A percentile compares a stretch with the other conserved stretches of the same genome.
Conservation (phyloP, 2,329 filamentous ascomycete species). For the Diplodia corticola region DNA sequence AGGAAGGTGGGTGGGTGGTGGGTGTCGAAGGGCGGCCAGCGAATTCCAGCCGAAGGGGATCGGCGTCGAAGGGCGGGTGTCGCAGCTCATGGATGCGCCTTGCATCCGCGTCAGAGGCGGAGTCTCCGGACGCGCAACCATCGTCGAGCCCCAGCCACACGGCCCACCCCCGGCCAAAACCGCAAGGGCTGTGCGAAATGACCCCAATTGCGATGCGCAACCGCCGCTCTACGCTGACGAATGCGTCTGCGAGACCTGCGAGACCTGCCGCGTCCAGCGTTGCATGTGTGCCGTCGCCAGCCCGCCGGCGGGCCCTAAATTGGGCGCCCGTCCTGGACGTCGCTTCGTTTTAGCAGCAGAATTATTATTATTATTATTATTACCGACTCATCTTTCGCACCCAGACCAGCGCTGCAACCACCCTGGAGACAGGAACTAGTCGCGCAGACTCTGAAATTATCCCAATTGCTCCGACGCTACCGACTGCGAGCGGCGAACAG, state of each 20-base stretch:
- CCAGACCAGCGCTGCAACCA: too few relatives aligned
- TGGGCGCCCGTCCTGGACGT: too few relatives aligned
- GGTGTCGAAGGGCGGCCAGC: not conserved
- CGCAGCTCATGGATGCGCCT: conserved; percentile 12
- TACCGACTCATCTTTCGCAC: too few relatives aligned
- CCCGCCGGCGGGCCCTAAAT: too few relatives aligned
- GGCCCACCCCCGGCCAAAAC: not conserved
- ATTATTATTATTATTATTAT: too few relatives aligned
- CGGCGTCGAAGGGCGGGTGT: conserved; percentile 9
- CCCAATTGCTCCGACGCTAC: too few relatives aligned
- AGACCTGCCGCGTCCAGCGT: too few relatives aligned
- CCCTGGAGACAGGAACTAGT: not conserved
- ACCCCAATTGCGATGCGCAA: conserved; percentile 1
- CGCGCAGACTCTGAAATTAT: not conserved
- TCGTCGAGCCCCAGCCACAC: not conserved
- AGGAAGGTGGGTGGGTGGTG: not conserved
- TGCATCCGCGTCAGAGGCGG: conserved; percentile 6
- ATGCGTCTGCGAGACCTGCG: not conserved
- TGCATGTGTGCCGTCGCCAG: too few relatives aligned
- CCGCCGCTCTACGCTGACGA: not conserved
- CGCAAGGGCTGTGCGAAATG: not conserved
- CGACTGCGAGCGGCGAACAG: too few relatives aligned
- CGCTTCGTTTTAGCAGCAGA: too few relatives aligned
- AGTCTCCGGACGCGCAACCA: conserved; percentile 9
- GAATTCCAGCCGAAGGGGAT: not conserved